phyloP scores from a whole-genome alignment of 768 basidiomycete genomes.

The Fomitopsis serialis region DNA sequence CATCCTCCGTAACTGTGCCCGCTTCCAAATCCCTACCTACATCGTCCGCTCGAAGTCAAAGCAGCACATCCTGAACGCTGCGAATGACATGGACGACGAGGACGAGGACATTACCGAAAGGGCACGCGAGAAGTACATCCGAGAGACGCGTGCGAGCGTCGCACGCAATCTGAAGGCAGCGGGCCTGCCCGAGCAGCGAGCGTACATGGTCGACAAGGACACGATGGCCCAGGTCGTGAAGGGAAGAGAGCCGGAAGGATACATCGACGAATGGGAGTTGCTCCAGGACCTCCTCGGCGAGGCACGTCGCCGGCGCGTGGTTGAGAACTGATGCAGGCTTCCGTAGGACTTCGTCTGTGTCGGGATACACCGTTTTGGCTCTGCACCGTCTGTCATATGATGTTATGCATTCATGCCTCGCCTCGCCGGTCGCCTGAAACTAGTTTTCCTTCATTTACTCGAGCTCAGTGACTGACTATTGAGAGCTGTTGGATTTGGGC shows the following conservation, averaged over 20 bases:
- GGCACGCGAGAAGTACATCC: background rate
- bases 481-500: no score
- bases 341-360: no score
- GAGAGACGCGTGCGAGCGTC: background rate
- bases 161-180: background rate
- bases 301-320: background rate
- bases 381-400: no score
- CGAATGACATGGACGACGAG: background rate
- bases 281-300: background rate
- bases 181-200: background rate
- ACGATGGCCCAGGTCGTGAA: background rate
- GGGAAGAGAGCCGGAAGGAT: background rate
- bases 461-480: no score
- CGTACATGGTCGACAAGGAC: slow-evolving; percentile 1
- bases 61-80: slow-evolving; percentile 1
- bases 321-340: background rate
- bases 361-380: no score
- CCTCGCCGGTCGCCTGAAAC: no score
- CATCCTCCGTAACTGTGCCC: background rate
- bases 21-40: background rate
- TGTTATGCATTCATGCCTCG: no score
- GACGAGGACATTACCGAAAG: background rate
- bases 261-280: background rate
- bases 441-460: no score
- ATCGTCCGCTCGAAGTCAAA: slow-evolving; percentile 4